These are phyloP conservation scores for Lachancea fermentati DNA, from an alignment of 805 yeast species.

Conservation along the genomic window DNA sequence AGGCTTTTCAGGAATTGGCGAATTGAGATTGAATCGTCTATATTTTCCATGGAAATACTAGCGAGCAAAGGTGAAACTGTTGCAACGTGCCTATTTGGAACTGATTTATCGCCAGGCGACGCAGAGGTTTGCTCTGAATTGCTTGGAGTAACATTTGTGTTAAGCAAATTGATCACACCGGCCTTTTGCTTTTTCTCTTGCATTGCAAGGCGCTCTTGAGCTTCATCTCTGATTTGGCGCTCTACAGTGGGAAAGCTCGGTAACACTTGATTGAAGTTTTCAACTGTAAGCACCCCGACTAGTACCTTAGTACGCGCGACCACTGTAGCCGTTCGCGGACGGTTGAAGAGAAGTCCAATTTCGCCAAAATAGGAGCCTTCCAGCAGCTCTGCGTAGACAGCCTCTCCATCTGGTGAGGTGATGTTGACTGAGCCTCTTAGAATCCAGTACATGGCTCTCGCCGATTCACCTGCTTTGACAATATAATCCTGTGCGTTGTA, in stretches of 20 bases:
- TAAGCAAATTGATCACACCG: conserved; percentile 30
- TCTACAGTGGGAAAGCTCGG: conserved; percentile 62
- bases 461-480: conserved; percentile 65
- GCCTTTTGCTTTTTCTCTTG: conserved; percentile 54
- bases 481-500: conserved; percentile 65
- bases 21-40: conserved; percentile 50
- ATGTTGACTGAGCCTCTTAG: conserved; percentile 72
- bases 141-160: conserved; percentile 2
- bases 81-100: too few relatives aligned
- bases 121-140: background rate
- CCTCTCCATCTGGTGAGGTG: conserved; percentile 71
- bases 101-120: too few relatives aligned
- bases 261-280: conserved; percentile 52
- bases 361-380: conserved; percentile 76
- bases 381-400: conserved; percentile 61
- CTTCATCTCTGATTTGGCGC: conserved; percentile 67
- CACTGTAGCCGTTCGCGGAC: conserved; percentile 77
- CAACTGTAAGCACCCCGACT: conserved; percentile 63
- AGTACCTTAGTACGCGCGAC: conserved; percentile 63
- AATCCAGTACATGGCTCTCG: conserved; percentile 76
- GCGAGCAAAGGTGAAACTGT: too few relatives aligned
- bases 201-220: conserved; percentile 70
- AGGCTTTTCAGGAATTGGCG: conserved; percentile 53
- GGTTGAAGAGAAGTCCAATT: conserved; percentile 66
- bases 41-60: conserved; percentile 27